Evolutionary conservation across 371 early-diverging fungal genomes (phyloP), one percentile per base, ranked within the genome.

Genomic region (Circinella minor): DNA sequence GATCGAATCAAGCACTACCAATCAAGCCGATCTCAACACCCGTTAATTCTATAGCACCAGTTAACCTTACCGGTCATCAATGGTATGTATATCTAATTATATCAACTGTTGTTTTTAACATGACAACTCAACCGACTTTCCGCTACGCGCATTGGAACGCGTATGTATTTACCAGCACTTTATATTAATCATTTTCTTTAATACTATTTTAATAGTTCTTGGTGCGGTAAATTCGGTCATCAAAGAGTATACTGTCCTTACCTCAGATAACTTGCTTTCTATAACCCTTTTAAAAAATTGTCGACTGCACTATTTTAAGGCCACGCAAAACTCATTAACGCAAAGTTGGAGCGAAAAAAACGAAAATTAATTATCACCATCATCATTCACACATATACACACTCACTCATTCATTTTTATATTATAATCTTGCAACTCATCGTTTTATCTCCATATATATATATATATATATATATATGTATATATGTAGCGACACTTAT

Each of bases 161-260:
- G 43, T 43, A 43, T 27, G 27, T 2, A 27, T 2, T 0, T 27
- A 27, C 27, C 27, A 27, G 15, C 49, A 49, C 14, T 55, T 20
- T 55, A 20, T 61, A 20, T 39, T n/a, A 46, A 20, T 27, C 46
- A 54, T 43, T 18, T 34, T 36, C 37, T 54, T 36, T 65, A 43
- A 15, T 39, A 10, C 15, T 37, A 36, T 36, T 37, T 37, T 38
- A 36, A 38, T 54, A 74, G 75, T 60, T 51, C 71, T 11, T 74
- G 75, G 75, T 74, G 75, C 55, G 75, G 75, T 36, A 74, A 71
- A 62, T 74, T 71, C 46, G 75, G 75, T 46, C 75, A 74, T 47
- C 18, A 43, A 37, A 61, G 69, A 63, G 43, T 27, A 4, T 27
- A 8, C 20, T 74, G 75, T 34, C 75, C 75, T 0, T 64, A 66